Percentiles rank a stretch among this genome's conserved stretches.
Evolutionary conservation across 345 rosid species (phyloP).

Genomic region (Gossypium sturtianum): DNA sequence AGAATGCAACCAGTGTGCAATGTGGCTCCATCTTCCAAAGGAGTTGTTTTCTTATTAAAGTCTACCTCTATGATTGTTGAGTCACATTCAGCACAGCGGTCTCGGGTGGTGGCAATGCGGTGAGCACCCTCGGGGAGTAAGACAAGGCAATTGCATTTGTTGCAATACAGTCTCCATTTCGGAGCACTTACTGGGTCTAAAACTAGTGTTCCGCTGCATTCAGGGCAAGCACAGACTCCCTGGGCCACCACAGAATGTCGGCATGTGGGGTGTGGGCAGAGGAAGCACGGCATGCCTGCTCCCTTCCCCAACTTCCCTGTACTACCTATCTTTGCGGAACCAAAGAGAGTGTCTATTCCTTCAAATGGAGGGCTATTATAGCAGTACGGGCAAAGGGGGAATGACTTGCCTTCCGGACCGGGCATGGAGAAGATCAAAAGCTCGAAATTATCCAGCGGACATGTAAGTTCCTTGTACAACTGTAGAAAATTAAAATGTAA

Average conservation of each 20-base stretch:
- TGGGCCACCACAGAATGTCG: conserved; percentile 72
- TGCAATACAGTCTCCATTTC: conserved; percentile 93
- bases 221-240: conserved; percentile 98
- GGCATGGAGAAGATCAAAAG: conserved; percentile 83
- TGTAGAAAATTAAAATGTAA: conserved; percentile 24
- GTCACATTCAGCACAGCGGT: conserved; percentile 69
- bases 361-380: conserved; percentile 91
- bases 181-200: conserved; percentile 87
- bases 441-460: conserved; percentile 93
- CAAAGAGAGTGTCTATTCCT: conserved; percentile 63
- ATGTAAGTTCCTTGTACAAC: conserved; percentile 91
- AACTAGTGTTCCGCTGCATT: conserved; percentile 83
- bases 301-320: conserved; percentile 57
- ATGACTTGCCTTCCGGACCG: conserved; percentile 91
- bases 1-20: conserved; percentile 79
- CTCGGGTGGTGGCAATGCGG: conserved; percentile 58
- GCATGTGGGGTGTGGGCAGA: conserved; percentile 89
- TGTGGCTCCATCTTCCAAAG: conserved; percentile 77
- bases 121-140: conserved; percentile 92
- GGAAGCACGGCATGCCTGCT: conserved; percentile 92
- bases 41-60: conserved; percentile 87
- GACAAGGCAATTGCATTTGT: conserved; percentile 85
- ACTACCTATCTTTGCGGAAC: conserved; percentile 35
- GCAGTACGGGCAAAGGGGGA: conserved; percentile 91
- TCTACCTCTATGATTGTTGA: conserved; percentile 80